Base-by-base conservation (phyloP, 2,329 filamentous ascomycete genomes). In the Beauveria sp. region DNA sequence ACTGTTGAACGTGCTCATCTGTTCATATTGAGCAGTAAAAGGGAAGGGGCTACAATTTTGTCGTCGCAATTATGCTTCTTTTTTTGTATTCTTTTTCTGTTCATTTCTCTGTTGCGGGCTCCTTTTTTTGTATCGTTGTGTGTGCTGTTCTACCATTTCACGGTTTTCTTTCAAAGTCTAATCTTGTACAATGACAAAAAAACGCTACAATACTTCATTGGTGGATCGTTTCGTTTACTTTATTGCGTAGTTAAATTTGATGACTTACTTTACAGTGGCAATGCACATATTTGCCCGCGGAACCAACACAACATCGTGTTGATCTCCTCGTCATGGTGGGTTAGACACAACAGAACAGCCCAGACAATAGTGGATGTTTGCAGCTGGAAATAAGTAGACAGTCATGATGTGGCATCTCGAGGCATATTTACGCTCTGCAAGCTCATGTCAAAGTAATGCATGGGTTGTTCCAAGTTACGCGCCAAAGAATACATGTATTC, bases 181-280 rank as follows among this genome's bases (percentile, higher is more conserved):
- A 51, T 45, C 10, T 56, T 56, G 51, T 62, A 51, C 26, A 57
- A 62, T 62, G 60, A 56, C 22, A 51, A 56, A 38, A 40, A 58
- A 40, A 34, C 31, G 49, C 34, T 22, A 26, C 18, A 52, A 52
- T 26, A 38, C 34, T 38, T 38, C 10, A 14, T 38, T 16, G 5
- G 12, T 38, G 1, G 26, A 28, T 28, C 26, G 26, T 28, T 8
- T 55, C 24, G 3, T 22, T 18, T 10, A 14, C 26, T 26, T 45
- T n/a, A 6, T 45, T 52, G 18, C 16, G 42, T 56, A 26, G 46
- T 4, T 16, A 24, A 12, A 26, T 9, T 3, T 26, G 22, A 48
- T 18, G 24, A 26, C 14, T 38, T 12, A 5, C 31, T 34, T 5
- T 38, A 38, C 22, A 24, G 22, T 24, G 22, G 22, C 22, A 24